A percentile compares a stretch with the other conserved stretches of the same genome.
Evolutionary conservation across 163 green algal species (phyloP).

Genomic region (Chlorella variabilis): DNA sequence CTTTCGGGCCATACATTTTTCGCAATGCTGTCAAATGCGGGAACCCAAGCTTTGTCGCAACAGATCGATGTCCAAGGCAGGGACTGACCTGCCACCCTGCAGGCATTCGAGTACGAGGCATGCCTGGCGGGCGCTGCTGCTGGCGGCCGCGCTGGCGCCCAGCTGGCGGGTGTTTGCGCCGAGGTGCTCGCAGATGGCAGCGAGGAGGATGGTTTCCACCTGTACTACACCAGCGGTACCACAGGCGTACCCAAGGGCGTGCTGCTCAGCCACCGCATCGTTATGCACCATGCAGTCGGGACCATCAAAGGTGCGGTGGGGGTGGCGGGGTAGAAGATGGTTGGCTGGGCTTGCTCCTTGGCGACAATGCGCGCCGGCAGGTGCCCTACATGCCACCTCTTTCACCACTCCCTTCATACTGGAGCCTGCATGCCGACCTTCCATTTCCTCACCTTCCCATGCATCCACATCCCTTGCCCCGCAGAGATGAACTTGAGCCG

Average conservation of each 20-base stretch:
- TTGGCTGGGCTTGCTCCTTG: too few relatives aligned
- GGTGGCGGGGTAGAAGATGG: too few relatives aligned
- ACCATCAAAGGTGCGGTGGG: slow-evolving; percentile 67
- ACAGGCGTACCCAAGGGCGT: slow-evolving; percentile 93
- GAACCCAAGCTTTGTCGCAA: too few relatives aligned
- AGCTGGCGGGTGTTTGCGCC: not conserved
- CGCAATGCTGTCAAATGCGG: too few relatives aligned
- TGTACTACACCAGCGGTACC: slow-evolving; percentile 79
- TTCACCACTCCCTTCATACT: too few relatives aligned
- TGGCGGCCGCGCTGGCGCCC: not conserved
- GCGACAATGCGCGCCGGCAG: too few relatives aligned
- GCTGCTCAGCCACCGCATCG: slow-evolving; percentile 84
- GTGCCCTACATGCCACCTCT: too few relatives aligned
- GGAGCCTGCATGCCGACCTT: too few relatives aligned
- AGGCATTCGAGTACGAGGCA: slow-evolving; percentile 17
- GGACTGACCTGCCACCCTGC: not conserved
- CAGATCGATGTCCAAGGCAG: too few relatives aligned
- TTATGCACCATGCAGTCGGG: slow-evolving; percentile 88
- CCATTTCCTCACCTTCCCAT: too few relatives aligned
- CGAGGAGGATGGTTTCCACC: slow-evolving; percentile 71
- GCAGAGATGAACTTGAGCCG: slow-evolving; percentile 83
- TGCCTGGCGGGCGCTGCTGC: not conserved
- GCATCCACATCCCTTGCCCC: not conserved
- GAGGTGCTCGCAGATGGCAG: slow-evolving; percentile 33
- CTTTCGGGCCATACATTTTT: too few relatives aligned